Conservation (phyloP, 768 basidiomycete genomes). For the Rhizopogon vinicolor region DNA sequence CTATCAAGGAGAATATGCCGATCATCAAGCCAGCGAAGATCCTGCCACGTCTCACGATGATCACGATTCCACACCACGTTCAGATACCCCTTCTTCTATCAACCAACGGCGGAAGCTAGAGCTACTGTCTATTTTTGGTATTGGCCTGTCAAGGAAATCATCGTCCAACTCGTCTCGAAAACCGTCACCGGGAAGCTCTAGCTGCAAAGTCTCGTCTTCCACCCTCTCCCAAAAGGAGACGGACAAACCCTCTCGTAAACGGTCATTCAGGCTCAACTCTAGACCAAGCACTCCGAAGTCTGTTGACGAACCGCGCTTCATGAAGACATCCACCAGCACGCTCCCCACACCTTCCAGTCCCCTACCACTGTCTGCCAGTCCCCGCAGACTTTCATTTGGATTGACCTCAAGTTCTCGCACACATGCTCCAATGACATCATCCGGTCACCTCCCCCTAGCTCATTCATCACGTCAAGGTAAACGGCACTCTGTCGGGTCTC, state of each 20-base stretch:
- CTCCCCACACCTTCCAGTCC: constrained; percentile 27
- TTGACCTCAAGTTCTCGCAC: constrained; percentile 21
- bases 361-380: constrained; percentile 27
- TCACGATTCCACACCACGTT: constrained; percentile 18
- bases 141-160: constrained; percentile 22
- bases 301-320: constrained; percentile 11
- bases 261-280: constrained; percentile 26
- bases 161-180: constrained; percentile 15
- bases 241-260: constrained; percentile 19
- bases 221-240: constrained; percentile 15
- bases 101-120: constrained; percentile 14
- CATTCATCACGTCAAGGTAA: constrained; percentile 17
- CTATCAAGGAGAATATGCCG: constrained; percentile 8
- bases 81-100: constrained; percentile 24
- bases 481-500: constrained; percentile 25
- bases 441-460: constrained; percentile 22
- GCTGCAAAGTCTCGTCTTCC: constrained; percentile 21
- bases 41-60: constrained; percentile 12
- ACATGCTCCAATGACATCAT: constrained; percentile 25
- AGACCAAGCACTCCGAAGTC: constrained; percentile 27
- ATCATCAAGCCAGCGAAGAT: constrained; percentile 7
- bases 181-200: constrained; percentile 12
- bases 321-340: constrained; percentile 13
- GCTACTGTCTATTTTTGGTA: constrained; percentile 23
- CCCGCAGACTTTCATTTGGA: constrained; percentile 28